These are phyloP conservation scores for Saccharomycopsis sp. DNA, from an alignment of 805 yeast species.

Conservation along the genomic window DNA sequence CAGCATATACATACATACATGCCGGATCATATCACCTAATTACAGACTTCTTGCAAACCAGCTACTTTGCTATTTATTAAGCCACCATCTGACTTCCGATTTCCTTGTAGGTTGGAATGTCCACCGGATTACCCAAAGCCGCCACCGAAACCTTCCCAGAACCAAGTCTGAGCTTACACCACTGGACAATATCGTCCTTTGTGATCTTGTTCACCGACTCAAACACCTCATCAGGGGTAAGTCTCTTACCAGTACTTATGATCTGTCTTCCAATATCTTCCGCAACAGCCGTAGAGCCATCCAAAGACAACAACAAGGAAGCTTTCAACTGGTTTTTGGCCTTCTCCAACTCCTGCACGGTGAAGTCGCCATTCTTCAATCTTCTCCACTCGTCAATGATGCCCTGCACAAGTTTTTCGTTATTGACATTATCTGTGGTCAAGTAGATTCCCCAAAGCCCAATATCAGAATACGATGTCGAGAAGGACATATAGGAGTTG, in stretches of 20 bases:
- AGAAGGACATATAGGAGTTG: conserved; percentile 92
- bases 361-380: conserved; percentile 66
- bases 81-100: conserved; percentile 36
- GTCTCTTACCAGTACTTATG: conserved; percentile 77
- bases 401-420: conserved; percentile 60
- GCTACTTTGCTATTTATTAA: neutral
- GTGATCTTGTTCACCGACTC: conserved; percentile 69
- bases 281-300: conserved; percentile 92
- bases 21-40: too few species aligned
- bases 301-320: conserved; percentile 78
- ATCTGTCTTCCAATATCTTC: conserved; percentile 97
- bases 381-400: conserved; percentile 85
- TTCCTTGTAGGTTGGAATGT: conserved; percentile 62
- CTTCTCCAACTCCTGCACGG: conserved; percentile 83
- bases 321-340: conserved; percentile 95
- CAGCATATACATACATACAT: too few species aligned
- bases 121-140: conserved; percentile 77
- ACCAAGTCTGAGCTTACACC: conserved; percentile 80
- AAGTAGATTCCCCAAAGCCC: conserved; percentile 97
- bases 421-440: conserved; percentile 56
- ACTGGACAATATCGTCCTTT: conserved; percentile 69
- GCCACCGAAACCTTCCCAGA: conserved; percentile 82
- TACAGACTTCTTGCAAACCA: neutral
- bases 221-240: conserved; percentile 42
- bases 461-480: conserved; percentile 94